Evolutionary conservation across 306 rosid genomes (phyloP).

Genomic region (Amphicarpaea edgeworthii): DNA sequence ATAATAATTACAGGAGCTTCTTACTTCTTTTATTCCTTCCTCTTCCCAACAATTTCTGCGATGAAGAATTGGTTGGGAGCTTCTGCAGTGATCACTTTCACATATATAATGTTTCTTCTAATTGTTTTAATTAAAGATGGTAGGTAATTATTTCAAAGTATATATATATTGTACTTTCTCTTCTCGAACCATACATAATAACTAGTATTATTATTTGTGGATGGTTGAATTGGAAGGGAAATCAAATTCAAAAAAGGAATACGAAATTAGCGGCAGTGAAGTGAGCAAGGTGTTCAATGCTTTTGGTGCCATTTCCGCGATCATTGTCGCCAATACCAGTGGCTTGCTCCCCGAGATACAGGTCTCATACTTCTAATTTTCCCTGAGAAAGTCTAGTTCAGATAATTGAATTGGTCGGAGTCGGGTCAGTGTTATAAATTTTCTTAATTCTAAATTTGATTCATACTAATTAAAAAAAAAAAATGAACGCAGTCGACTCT

Average conservation of each 20-base stretch:
- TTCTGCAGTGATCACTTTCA: conserved; percentile 50
- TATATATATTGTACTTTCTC: no score
- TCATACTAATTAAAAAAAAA: no score
- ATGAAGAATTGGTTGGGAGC: conserved; percentile 61
- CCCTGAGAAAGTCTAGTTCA: no score
- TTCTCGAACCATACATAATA: not conserved
- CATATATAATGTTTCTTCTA: conserved; percentile 51
- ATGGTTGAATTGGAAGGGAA: conserved; percentile 61
- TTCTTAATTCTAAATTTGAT: no score
- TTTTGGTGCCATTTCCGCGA: conserved; percentile 60
- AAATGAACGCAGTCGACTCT: conserved; percentile 61
- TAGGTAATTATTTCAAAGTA: conserved; percentile 46
- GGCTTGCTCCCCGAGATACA: conserved; percentile 70
- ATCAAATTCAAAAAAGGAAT: conserved; percentile 46
- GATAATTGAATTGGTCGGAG: no score
- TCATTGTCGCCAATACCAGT: conserved; percentile 57
- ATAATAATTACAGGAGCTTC: conserved; percentile 57
- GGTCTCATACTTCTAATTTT: conserved; percentile 47
- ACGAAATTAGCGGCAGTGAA: conserved; percentile 50
- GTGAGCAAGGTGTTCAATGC: conserved; percentile 52
- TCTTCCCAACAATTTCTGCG: conserved; percentile 62
- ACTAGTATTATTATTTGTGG: not conserved
- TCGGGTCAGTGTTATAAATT: no score
- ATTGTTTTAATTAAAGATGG: conserved; percentile 56
- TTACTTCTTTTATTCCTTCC: conserved; percentile 57